Conservation (phyloP, 148 eudicot genomes). For the Rhododendron simsii region DNA sequence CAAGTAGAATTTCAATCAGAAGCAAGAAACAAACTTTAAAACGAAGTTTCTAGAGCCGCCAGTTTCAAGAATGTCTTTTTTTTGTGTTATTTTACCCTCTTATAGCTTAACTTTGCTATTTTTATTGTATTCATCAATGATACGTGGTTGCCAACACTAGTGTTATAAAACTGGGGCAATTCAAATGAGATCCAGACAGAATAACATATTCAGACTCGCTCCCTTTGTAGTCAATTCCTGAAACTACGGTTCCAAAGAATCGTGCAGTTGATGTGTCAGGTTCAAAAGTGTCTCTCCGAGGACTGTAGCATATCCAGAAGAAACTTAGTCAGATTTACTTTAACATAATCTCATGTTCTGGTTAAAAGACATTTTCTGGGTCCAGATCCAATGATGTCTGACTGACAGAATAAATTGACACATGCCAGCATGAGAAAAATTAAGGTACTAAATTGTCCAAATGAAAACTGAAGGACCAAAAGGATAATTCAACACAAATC, state of each 20-base stretch:
- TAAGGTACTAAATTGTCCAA: neutral
- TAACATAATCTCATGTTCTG: neutral
- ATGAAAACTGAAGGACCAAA: neutral
- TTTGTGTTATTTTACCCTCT: neutral
- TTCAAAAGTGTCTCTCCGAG: neutral
- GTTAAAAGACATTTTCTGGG: neutral
- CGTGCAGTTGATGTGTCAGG: neutral
- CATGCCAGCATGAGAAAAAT: neutral
- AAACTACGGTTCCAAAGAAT: neutral
- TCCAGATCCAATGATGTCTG: neutral
- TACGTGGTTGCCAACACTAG: neutral
- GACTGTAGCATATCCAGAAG: neutral
- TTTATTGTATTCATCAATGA: neutral
- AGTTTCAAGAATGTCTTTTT: neutral
- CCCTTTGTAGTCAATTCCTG: neutral
- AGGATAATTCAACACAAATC: neutral
- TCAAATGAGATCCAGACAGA: neutral
- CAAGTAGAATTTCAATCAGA: neutral
- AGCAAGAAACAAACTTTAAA: conserved; percentile 1
- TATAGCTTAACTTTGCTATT: neutral
- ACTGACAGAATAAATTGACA: neutral
- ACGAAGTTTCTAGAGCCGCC: neutral
- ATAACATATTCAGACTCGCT: neutral
- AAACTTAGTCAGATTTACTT: neutral
- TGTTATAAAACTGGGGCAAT: neutral